These are phyloP conservation scores for Phoma sp. DNA, from an alignment of 2,329 filamentous ascomycete species.

Conservation along the genomic window DNA sequence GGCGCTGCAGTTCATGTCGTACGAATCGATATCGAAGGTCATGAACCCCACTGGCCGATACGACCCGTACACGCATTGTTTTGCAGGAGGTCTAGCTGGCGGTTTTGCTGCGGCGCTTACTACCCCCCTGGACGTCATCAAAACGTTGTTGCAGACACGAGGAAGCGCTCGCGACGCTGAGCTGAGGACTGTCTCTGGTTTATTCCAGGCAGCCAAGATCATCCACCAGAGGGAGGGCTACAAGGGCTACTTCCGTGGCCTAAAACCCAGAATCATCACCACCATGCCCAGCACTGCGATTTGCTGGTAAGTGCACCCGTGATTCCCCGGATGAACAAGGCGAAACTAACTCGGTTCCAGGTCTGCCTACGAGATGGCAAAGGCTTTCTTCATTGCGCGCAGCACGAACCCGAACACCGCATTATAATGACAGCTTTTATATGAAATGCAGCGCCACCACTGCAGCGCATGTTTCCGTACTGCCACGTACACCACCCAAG, in stretches of 20 bases:
- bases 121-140: slow-evolving; percentile 97
- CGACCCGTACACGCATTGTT: slow-evolving; percentile 91
- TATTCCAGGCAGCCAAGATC: slow-evolving; percentile 79
- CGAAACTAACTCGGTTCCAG: slow-evolving; percentile 44
- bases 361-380: slow-evolving; percentile 73
- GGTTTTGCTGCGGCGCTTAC: slow-evolving; percentile 93
- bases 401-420: slow-evolving; percentile 39
- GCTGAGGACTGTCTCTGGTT: slow-evolving; percentile 82
- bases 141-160: slow-evolving; percentile 94
- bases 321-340: neutral
- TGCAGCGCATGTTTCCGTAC: slow-evolving; percentile 7
- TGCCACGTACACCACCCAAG: slow-evolving; percentile 23
- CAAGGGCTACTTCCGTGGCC: slow-evolving; percentile 89
- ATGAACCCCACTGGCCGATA: slow-evolving; percentile 89
- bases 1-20: slow-evolving; percentile 94
- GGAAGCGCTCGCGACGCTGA: slow-evolving; percentile 83
- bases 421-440: slow-evolving; percentile 23
- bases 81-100: slow-evolving; percentile 89
- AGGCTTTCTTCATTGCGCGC: slow-evolving; percentile 68
- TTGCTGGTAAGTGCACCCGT: slow-evolving; percentile 75
- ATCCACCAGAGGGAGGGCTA: slow-evolving; percentile 85
- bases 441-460: slow-evolving; percentile 3
- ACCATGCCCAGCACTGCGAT: slow-evolving; percentile 99
- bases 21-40: slow-evolving; percentile 92
- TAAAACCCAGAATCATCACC: slow-evolving; percentile 88